Evolutionary conservation across 257 asterid genomes (phyloP).

Genomic region (Pogostemon cablin): DNA sequence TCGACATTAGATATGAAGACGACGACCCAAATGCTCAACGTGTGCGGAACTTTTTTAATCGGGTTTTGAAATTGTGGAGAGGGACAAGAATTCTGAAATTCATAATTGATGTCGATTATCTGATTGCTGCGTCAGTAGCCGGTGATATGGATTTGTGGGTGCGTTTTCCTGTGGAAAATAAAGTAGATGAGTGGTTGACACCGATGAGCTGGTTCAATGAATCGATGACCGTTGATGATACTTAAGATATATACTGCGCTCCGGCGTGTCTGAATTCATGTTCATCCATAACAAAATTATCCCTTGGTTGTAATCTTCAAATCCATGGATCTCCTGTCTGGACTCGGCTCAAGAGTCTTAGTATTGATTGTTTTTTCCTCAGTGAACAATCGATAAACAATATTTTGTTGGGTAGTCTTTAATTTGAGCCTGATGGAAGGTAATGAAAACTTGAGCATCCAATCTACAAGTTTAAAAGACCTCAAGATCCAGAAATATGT

Average conservation of each 20-base stretch:
- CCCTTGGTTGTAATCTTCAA: neutral
- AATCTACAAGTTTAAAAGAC: neutral
- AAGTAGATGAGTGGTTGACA: neutral
- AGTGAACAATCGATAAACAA: neutral
- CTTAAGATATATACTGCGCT: neutral
- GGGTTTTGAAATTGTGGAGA: no score
- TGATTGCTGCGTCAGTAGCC: neutral
- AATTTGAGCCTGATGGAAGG: neutral
- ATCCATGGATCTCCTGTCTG: neutral
- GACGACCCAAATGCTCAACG: no score
- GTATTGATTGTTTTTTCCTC: neutral
- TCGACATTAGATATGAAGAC: no score
- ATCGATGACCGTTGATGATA: neutral
- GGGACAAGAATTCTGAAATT: no score
- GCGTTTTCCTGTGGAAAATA: no score
- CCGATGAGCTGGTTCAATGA: neutral
- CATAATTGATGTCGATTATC: no score
- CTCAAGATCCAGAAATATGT: neutral
- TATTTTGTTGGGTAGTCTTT: constrained; percentile 1
- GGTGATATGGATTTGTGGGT: no score
- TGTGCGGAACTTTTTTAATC: neutral
- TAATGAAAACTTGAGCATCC: neutral
- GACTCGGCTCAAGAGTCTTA: neutral
- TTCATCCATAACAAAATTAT: neutral
- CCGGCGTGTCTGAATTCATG: constrained; percentile 10